Evolutionary conservation across 768 basidiomycete genomes (phyloP).

Genomic region (Boletus sp.): DNA sequence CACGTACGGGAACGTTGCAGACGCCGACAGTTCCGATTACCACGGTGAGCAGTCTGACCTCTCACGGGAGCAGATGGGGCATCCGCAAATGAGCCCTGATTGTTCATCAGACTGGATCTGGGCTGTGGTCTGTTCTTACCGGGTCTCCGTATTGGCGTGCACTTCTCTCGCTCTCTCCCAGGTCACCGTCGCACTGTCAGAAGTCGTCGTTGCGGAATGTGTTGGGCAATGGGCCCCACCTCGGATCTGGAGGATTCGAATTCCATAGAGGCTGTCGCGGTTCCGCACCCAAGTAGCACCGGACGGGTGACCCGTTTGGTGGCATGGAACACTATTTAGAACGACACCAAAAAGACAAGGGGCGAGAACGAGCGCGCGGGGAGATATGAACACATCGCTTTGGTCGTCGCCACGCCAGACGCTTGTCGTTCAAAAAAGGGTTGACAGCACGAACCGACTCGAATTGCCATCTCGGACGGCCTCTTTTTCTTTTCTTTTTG

Average conservation of each 20-base stretch:
- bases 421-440: conserved; percentile 1
- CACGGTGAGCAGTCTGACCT: conserved; percentile 21
- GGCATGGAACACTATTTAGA: neutral
- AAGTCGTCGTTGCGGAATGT: neutral
- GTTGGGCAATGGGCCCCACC: conserved; percentile 6
- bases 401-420: conserved; percentile 2
- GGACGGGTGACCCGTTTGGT: neutral
- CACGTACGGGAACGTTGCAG: conserved; percentile 10
- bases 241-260: conserved; percentile 13
- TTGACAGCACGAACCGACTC: conserved; percentile 5
- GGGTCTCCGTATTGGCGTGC: conserved; percentile 4
- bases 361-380: neutral
- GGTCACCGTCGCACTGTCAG: neutral
- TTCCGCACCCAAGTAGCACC: conserved; percentile 9
- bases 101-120: conserved; percentile 21
- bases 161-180: neutral
- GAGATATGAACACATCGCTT: neutral
- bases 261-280: conserved; percentile 11
- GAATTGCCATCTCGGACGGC: conserved; percentile 6
- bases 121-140: conserved; percentile 12
- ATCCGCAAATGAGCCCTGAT: conserved; percentile 1
- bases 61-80: conserved; percentile 10
- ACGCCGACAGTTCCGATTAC: conserved; percentile 18
- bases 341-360: too few species aligned
- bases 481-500: neutral